Conservation (phyloP, 2,329 filamentous ascomycete genomes). For the Penicillium sp. region DNA sequence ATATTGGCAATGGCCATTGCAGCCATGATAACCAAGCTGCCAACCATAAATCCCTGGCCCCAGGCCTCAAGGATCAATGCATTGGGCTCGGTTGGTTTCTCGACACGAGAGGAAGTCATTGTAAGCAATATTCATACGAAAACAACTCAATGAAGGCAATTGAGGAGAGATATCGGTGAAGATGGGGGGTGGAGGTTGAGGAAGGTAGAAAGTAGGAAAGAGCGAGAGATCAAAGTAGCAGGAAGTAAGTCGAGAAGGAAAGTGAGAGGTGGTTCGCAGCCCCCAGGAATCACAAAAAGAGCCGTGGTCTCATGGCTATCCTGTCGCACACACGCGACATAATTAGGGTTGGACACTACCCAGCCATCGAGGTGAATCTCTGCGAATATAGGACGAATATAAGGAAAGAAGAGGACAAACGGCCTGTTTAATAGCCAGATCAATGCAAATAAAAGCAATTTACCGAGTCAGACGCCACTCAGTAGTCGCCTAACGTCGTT, state of each 20-base stretch:
- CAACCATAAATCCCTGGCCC: slow-evolving; percentile 54
- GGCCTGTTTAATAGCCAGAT: no score
- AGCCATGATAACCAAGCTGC: slow-evolving; percentile 52
- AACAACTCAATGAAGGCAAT: background rate
- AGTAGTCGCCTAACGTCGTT: background rate
- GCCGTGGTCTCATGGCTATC: background rate
- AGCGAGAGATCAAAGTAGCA: background rate
- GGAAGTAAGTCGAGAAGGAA: background rate
- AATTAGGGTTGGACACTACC: background rate
- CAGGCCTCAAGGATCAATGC: slow-evolving; percentile 49
- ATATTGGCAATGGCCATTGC: slow-evolving; percentile 54
- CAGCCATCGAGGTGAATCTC: background rate
- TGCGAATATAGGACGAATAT: background rate
- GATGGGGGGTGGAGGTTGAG: background rate
- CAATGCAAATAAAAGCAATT: background rate
- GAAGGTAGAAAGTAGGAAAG: background rate
- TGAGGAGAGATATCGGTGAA: no score
- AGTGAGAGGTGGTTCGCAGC: background rate
- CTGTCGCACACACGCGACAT: background rate
- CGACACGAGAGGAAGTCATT: slow-evolving; percentile 14
- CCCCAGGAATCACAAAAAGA: background rate
- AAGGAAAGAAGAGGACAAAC: background rate
- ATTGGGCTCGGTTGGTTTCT: slow-evolving; percentile 31
- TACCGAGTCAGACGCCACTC: background rate
- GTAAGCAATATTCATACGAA: slow-evolving; percentile 8